Base-by-base conservation (phyloP, 2,329 filamentous ascomycete species). In the Paramyrothecium sp. region DNA sequence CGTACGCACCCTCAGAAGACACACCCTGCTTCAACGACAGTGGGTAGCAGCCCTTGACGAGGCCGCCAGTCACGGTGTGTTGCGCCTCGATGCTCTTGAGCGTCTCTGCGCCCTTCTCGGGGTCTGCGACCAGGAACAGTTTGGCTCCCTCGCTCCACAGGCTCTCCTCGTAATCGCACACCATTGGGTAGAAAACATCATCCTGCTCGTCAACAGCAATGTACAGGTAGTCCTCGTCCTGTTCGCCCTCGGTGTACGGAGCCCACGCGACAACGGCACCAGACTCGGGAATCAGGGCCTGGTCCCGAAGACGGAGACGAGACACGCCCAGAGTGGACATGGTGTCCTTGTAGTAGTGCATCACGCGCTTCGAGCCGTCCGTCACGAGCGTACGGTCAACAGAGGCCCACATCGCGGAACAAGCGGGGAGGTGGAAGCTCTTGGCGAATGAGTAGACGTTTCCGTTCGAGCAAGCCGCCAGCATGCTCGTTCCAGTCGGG, bases 281-380 rank as follows among this genome's bases (percentile, higher is more conserved):
- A 2, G 50, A 46, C 3, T 33, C 54, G 5, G 68, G 68, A 3
- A 63, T 58, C 16, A 58, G 47, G 3, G 51, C 34, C 7, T 56
- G 56, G 49, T 63, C 56, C 12, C 63, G 61, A 23, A 65, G 54
- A 7, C 69, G 66, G 7, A 74, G 61, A 3, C 68, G 68, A 2
- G 63, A 68, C 7, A 73, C 70, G n/a, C 71, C 69, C 7, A 66
- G 47, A 5, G 46, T 55, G 16, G 55, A 56, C 70, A 74, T 73
- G 54, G 69, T 67, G 58, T 72, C 61, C 19, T 58, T 59, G 63
- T 72, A 73, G 67, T 71, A 73, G 61, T 73, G 68, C 62, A 73
- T 64, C 12, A 69, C 51, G n/a, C 65, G 60, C 11, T 57, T 53
- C 5, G 56, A 56, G 33, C 63, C 68, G 49, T 70, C 68, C 8